These are phyloP conservation scores for Cercospora beticola DNA, from an alignment of 2,329 filamentous ascomycete genomes.

Conservation along the genomic window DNA sequence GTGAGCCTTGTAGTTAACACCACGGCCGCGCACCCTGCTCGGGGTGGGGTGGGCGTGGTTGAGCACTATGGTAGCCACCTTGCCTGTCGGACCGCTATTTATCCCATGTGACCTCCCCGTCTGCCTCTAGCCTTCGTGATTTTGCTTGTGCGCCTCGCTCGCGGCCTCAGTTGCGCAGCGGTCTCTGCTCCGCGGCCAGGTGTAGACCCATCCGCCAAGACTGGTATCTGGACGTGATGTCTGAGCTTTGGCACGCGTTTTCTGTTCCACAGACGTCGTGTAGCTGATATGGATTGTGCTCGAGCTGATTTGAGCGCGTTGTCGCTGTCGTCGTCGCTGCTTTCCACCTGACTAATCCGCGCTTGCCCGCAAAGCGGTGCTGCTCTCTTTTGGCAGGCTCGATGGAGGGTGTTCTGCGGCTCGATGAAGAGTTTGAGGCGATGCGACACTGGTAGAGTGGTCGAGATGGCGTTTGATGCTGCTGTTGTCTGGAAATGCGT, in stretches of 20 bases:
- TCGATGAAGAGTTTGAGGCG: conserved; percentile 18
- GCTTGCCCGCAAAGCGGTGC: conserved; percentile 1
- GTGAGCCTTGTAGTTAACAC: conserved; percentile 34
- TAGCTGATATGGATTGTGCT: neutral
- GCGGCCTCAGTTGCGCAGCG: conserved; percentile 4
- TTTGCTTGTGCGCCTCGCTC: conserved; percentile 6
- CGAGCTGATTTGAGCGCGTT: conserved; percentile 13
- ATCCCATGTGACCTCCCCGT: conserved; percentile 25
- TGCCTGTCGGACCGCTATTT: conserved; percentile 22
- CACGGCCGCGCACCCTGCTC: conserved; percentile 37
- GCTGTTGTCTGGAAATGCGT: conserved; percentile 8
- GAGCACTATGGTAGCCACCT: conserved; percentile 38
- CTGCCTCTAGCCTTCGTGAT: neutral
- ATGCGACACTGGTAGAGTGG: conserved; percentile 20
- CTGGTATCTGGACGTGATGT: conserved; percentile 19
- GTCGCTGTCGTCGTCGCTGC: conserved; percentile 18
- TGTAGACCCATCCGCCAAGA: conserved; percentile 20
- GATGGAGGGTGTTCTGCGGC: conserved; percentile 16
- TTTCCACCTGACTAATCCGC: conserved; percentile 24
- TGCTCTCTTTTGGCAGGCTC: neutral
- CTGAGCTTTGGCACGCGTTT: conserved; percentile 21
- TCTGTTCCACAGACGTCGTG: conserved; percentile 1
- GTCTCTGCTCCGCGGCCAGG: conserved; percentile 16
- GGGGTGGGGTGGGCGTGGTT: conserved; percentile 37
- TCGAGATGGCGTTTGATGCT: conserved; percentile 15